A percentile compares a stretch with the other conserved stretches of the same genome.
Conservation (phyloP, 441 rosid species). For the Brassica hybrid region DNA sequence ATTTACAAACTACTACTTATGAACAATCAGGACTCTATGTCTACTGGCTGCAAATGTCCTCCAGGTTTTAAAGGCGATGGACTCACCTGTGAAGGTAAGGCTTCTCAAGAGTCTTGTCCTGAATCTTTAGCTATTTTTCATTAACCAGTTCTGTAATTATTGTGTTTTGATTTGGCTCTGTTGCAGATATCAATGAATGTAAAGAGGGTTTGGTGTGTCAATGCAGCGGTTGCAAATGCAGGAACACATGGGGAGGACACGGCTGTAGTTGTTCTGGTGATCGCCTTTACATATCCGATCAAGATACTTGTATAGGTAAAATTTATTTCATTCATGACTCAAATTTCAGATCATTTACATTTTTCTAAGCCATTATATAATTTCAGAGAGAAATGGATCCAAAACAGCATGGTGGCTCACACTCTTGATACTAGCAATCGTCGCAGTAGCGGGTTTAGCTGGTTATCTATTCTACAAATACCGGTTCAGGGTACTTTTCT, state of each 20-base stretch:
- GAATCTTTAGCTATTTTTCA: neutral
- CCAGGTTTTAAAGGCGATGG: conserved; percentile 78
- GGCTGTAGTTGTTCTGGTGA: conserved; percentile 83
- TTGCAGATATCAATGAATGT: conserved; percentile 80
- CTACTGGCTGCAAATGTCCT: conserved; percentile 85
- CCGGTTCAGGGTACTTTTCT: conserved; percentile 77
- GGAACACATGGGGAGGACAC: conserved; percentile 79
- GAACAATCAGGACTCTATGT: conserved; percentile 54
- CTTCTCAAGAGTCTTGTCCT: neutral
- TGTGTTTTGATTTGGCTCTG: neutral
- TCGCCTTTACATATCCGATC: conserved; percentile 67
- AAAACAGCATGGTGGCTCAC: conserved; percentile 72
- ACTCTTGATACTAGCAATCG: conserved; percentile 61
- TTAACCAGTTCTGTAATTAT: neutral
- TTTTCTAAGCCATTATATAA: neutral
- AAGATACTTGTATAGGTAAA: conserved; percentile 89
- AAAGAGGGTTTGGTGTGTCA: conserved; percentile 61
- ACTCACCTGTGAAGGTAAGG: conserved; percentile 64
- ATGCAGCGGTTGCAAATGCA: conserved; percentile 86
- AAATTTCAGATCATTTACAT: neutral
- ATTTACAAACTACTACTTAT: conserved; percentile 26
- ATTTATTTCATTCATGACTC: neutral
- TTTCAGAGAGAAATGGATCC: conserved; percentile 79
- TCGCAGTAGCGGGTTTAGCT: conserved; percentile 55
- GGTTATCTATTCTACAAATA: conserved; percentile 96